phyloP scores from a whole-genome alignment of 2,329 filamentous ascomycete species.

The Ilyonectria mors-panacis region DNA sequence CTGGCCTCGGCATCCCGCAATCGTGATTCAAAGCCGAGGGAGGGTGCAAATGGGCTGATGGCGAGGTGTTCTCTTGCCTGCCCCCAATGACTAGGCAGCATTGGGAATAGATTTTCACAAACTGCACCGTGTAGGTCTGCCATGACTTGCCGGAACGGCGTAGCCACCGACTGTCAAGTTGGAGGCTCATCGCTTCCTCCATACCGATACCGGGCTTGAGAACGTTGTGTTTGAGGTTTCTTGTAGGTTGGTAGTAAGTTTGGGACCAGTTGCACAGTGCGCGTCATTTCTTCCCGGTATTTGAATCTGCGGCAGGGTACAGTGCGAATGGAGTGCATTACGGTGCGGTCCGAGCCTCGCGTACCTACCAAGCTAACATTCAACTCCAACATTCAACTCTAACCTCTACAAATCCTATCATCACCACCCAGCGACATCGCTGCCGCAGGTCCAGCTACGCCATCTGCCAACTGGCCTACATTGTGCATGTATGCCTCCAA shows the following conservation, averaged over 20 bases:
- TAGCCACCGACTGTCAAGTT: background rate
- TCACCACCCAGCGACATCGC: conserved; percentile 7
- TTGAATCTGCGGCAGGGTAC: background rate
- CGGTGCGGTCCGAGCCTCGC: conserved; percentile 30
- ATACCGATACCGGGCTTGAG: background rate
- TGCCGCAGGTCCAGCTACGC: background rate
- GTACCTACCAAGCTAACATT: background rate
- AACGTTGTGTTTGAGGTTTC: background rate
- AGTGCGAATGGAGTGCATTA: conserved; percentile 6
- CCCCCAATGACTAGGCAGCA: conserved; percentile 15
- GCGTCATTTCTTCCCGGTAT: background rate
- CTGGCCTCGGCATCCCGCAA: conserved; percentile 24
- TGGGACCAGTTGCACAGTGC: conserved; percentile 11
- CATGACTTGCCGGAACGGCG: background rate
- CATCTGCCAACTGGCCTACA: conserved; percentile 20
- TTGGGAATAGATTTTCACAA: conserved; percentile 22
- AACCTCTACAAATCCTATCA: conserved; percentile 11
- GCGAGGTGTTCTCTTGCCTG: conserved; percentile 5
- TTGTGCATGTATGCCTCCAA: conserved; percentile 8
- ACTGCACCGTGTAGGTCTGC: background rate
- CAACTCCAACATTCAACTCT: conserved; percentile 21
- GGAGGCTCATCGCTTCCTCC: background rate
- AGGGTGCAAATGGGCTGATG: conserved; percentile 31
- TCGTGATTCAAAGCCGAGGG: conserved; percentile 26
- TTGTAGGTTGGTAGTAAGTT: background rate